Evolutionary conservation across 768 basidiomycete species (phyloP), one percentile per base, ranked within the genome.

Genomic region (Russula foetens): DNA sequence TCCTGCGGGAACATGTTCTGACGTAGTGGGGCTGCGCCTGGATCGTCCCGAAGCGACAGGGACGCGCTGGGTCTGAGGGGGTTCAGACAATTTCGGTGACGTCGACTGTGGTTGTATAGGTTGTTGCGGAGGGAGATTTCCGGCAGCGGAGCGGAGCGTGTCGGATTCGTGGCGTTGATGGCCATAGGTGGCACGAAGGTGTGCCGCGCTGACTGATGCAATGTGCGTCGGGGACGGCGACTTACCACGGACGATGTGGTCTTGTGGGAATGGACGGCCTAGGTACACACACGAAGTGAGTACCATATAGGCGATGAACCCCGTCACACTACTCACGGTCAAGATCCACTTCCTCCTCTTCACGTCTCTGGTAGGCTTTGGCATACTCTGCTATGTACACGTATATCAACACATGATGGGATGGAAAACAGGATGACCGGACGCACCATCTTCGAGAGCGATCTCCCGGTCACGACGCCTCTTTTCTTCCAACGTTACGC

Each of bases 111-210:
- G 53, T 53, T 7, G 65, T 17, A 14, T 52, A 59, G 21, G 17
- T 47, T 53, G 61, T 4, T 9, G 39, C 35, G 35, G 53, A 38
- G 62, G 57, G n/a, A 53, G 48, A 11, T 73, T 72, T 19, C 73
- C 72, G 21, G 75, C 75, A 15, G 74, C 70, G 7, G 76, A 80
- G 47, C 85, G 86, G 29, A 90, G 73, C 0, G 89, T 90, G 63
- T 92, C 89, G 0, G 89, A 90, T 59, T 90, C 88, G 28, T 83
- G 81, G 52, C 89, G 83, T 66, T 76, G 79, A 69, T 91, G 89
- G 2, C 70, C 72, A 65, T 78, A 70, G 46, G 67, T 47, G 12
- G 73, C 63, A 3, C 75, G 64, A 61, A 72, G 63, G 56, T 74
- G 69, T 53, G 69, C 60, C 35, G 70, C 67, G 41, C 60, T 62